These are phyloP conservation scores for Curvularia sp. DNA, from an alignment of 2,329 filamentous ascomycete species.

Conservation along the genomic window DNA sequence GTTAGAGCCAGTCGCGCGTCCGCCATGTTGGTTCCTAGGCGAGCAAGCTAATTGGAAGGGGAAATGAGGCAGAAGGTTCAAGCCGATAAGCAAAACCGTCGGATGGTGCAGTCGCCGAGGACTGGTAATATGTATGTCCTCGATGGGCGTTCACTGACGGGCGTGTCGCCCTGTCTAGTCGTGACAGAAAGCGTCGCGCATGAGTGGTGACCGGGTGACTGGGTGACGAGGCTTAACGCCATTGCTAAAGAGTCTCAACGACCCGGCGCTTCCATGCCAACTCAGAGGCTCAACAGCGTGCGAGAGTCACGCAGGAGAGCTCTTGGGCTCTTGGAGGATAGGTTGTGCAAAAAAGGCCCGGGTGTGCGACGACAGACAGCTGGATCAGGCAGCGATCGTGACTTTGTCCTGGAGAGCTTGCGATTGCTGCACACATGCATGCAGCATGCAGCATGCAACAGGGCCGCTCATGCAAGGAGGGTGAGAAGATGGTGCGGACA, in stretches of 20 bases:
- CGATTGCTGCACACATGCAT: neutral
- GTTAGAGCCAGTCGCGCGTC: neutral
- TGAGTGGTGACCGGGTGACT: conserved; percentile 20
- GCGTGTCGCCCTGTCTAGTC: conserved; percentile 26
- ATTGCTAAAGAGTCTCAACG: conserved; percentile 14
- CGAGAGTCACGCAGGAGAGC: neutral
- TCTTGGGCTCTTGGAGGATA: neutral
- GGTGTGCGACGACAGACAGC: conserved; percentile 19
- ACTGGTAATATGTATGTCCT: conserved; percentile 7
- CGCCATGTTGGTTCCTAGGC: conserved; percentile 2
- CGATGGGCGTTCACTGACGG: conserved; percentile 10
- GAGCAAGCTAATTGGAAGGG: neutral
- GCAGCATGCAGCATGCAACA: neutral
- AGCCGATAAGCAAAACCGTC: neutral
- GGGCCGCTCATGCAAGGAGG: conserved; percentile 2
- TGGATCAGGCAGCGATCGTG: neutral
- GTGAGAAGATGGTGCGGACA: conserved; percentile 7
- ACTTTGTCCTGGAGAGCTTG: neutral
- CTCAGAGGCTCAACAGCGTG: neutral
- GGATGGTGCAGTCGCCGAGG: conserved; percentile 5
- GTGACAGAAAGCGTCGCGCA: neutral
- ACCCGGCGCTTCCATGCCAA: conserved; percentile 16
- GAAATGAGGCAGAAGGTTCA: conserved; percentile 2
- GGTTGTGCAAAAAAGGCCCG: conserved; percentile 22
- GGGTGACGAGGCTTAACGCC: conserved; percentile 18